A percentile compares a stretch with the other conserved stretches of the same genome.
phyloP scores from a whole-genome alignment of 305 asterid genomes.

The Nicotiana rustica region DNA sequence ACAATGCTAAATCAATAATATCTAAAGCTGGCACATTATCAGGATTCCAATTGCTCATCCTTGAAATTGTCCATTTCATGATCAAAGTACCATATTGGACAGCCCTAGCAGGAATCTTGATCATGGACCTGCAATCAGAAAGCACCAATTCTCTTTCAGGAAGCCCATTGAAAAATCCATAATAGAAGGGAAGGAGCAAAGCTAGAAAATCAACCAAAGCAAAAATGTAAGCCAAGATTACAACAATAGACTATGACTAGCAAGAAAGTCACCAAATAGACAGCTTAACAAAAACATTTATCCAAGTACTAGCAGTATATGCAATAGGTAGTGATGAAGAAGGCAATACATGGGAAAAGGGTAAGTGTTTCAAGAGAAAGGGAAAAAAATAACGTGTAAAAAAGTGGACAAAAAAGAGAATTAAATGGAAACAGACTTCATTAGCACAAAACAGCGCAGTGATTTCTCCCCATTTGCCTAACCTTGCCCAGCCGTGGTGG shows the following conservation, averaged over 20 bases:
- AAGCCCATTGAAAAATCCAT: conserved; percentile 35
- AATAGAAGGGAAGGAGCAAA: conserved; percentile 18
- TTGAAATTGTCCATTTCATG: conserved; percentile 52
- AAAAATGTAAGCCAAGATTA: conserved; percentile 7
- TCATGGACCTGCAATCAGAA: conserved; percentile 67
- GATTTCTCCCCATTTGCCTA: conserved; percentile 4
- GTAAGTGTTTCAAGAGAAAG: background rate
- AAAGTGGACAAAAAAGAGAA: conserved; percentile 17
- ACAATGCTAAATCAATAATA: conserved; percentile 59
- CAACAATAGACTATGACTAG: conserved; percentile 15
- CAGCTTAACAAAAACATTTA: conserved; percentile 28
- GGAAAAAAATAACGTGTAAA: background rate
- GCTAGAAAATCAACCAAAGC: conserved; percentile 4
- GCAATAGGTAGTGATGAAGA: conserved; percentile 29
- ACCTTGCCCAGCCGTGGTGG: background rate
- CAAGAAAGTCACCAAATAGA: conserved; percentile 26
- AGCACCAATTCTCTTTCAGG: conserved; percentile 37
- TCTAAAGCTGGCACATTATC: conserved; percentile 52
- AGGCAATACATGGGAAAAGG: background rate
- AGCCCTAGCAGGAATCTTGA: conserved; percentile 62
- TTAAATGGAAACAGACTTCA: background rate
- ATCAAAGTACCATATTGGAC: conserved; percentile 48
- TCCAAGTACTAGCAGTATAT: background rate
- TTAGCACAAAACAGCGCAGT: background rate
- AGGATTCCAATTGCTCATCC: conserved; percentile 52